Percentiles rank a stretch among this genome's conserved stretches.
phyloP scores from a whole-genome alignment of 129 eudicot genomes.

The Chrysanthemum lavandulifolium region DNA sequence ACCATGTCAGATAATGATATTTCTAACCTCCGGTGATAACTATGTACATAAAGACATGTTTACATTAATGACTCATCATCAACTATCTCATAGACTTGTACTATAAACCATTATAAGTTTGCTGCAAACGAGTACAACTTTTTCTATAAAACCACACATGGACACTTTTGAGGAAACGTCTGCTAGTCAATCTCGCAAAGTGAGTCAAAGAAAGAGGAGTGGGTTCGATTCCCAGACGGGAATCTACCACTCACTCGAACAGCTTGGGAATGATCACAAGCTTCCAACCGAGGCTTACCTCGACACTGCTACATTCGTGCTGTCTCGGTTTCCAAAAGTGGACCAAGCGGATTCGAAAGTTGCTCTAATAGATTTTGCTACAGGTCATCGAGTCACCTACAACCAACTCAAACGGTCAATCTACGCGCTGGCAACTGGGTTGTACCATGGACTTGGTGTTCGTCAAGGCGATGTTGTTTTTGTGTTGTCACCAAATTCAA shows the following conservation, averaged over 20 bases:
- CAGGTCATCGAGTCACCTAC: slow-evolving; percentile 43
- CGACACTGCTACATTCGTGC: slow-evolving; percentile 56
- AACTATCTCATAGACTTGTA: slow-evolving; percentile 1
- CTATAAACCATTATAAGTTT: slow-evolving; percentile 18
- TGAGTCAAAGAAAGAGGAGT: slow-evolving; percentile 19
- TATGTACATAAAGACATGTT: slow-evolving; percentile 17
- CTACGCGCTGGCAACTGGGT: slow-evolving; percentile 49
- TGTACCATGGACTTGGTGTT: slow-evolving; percentile 59
- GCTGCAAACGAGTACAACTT: not conserved
- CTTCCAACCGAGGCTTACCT: slow-evolving; percentile 50
- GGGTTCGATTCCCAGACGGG: slow-evolving; percentile 65
- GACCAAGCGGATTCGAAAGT: slow-evolving; percentile 42
- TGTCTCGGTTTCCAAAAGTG: slow-evolving; percentile 51
- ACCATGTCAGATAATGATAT: slow-evolving; percentile 15
- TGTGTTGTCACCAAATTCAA: slow-evolving; percentile 61
- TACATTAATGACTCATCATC: not conserved
- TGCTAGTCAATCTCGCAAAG: not conserved
- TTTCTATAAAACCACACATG: slow-evolving; percentile 20
- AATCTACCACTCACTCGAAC: slow-evolving; percentile 57
- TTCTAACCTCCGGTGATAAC: slow-evolving; percentile 30
- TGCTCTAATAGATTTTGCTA: slow-evolving; percentile 59
- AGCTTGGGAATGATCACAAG: slow-evolving; percentile 33
- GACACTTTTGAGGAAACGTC: slow-evolving; percentile 24
- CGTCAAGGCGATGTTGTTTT: slow-evolving; percentile 67
- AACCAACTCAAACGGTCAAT: slow-evolving; percentile 55